A percentile compares a stretch with the other conserved stretches of the same genome.
phyloP scores from a whole-genome alignment of 1,284 basidiomycete genomes.

The Leucoagaricus sp. region DNA sequence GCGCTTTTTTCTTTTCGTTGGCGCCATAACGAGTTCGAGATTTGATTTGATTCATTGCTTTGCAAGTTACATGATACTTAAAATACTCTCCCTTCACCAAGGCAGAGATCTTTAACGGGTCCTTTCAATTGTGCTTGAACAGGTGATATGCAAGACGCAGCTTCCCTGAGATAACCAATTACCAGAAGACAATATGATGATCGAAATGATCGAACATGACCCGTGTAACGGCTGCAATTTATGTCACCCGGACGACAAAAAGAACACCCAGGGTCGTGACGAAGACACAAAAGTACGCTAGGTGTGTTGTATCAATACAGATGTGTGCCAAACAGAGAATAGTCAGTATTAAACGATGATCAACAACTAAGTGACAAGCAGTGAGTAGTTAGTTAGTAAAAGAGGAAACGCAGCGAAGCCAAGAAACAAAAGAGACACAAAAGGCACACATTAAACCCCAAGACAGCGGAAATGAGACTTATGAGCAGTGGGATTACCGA shows the following conservation, averaged over 20 bases:
- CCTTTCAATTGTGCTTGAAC: background rate
- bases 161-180: background rate
- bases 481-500: no score
- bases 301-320: background rate
- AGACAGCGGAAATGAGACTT: no score
- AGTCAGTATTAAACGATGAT: background rate
- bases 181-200: no score
- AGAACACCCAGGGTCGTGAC: background rate
- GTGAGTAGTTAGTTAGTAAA: no score
- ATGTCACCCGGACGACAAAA: background rate
- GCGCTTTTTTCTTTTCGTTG: no score
- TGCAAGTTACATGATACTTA: no score
- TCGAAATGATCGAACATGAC: no score
- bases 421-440: background rate
- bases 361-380: background rate
- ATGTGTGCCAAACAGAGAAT: background rate
- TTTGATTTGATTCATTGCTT: no score
- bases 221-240: no score
- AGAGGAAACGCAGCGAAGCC: background rate
- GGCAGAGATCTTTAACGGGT: background rate
- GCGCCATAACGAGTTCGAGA: no score
- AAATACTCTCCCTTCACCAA: no score
- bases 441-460: background rate
- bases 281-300: background rate
- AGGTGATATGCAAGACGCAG: background rate